These are phyloP conservation scores for Tubosaeta sp. DNA, from an alignment of 768 basidiomycete genomes.

Conservation along the genomic window DNA sequence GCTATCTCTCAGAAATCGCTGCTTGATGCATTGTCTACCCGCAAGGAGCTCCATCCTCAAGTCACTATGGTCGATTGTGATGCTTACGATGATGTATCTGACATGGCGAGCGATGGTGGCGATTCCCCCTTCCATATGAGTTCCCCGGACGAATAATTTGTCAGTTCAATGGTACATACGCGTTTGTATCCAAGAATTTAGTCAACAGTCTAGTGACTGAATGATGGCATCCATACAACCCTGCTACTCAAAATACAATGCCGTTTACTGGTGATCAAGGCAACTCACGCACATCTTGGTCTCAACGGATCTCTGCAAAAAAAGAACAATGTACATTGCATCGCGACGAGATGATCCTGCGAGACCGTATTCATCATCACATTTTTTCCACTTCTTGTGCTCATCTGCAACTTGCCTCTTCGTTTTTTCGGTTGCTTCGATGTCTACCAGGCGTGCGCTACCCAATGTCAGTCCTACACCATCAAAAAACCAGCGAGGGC, in stretches of 20 bases:
- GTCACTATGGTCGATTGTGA: not conserved
- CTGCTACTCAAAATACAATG: too few relatives aligned
- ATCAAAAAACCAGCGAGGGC: constrained; percentile 32
- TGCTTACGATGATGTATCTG: too few relatives aligned
- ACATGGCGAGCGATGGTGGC: too few relatives aligned
- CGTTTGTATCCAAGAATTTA: too few relatives aligned
- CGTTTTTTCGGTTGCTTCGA: constrained; percentile 96
- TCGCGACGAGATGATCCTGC: constrained; percentile 80
- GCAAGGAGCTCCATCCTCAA: not conserved
- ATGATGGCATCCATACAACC: too few relatives aligned
- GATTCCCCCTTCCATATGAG: too few relatives aligned
- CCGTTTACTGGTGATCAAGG: too few relatives aligned
- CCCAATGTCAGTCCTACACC: not conserved
- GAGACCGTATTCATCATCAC: constrained; percentile 47
- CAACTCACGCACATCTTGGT: too few relatives aligned
- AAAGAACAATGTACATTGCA: constrained; percentile 65
- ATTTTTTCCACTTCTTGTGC: constrained; percentile 52
- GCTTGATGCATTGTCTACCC: not conserved
- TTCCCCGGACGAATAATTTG: too few relatives aligned
- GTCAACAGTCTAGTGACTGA: too few relatives aligned
- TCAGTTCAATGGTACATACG: too few relatives aligned
- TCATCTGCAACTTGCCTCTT: constrained; percentile 82
- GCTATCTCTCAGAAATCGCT: not conserved
- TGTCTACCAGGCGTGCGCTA: constrained; percentile 88
- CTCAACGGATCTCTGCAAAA: too few relatives aligned